phyloP scores from a whole-genome alignment of 345 rosid genomes.

The Psidium guajava region DNA sequence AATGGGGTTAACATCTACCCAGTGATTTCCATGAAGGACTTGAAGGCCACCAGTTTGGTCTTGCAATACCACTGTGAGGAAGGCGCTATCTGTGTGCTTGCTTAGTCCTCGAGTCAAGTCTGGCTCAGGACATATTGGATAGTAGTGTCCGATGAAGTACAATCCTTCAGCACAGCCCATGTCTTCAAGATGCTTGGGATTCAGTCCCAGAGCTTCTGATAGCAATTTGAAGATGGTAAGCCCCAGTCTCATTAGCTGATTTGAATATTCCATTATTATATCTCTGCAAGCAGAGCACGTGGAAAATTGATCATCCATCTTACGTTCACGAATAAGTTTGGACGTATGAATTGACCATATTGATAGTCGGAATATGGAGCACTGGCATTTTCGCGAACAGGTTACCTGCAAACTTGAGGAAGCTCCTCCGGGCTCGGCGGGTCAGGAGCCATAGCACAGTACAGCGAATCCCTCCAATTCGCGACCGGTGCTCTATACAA shows the following conservation, averaged over 20 bases:
- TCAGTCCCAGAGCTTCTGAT: constrained; percentile 15
- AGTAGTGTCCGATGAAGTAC: constrained; percentile 5
- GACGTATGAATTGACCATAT: not conserved
- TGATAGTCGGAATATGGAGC: not conserved
- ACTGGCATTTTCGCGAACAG: not conserved
- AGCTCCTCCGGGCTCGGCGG: constrained; percentile 29
- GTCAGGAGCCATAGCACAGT: constrained; percentile 22
- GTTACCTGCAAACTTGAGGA: constrained; percentile 37
- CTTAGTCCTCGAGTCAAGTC: constrained; percentile 10
- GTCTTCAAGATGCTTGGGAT: not conserved
- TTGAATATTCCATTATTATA: constrained; percentile 16
- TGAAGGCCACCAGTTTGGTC: constrained; percentile 17
- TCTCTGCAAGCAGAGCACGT: constrained; percentile 12
- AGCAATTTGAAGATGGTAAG: not conserved
- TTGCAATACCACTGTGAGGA: not conserved
- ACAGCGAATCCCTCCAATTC: constrained; percentile 39
- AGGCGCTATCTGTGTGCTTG: constrained; percentile 9
- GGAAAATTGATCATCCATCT: not conserved
- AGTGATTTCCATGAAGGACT: not conserved
- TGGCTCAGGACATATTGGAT: constrained; percentile 24
- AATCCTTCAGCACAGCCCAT: constrained; percentile 12
- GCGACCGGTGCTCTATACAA: constrained; percentile 12
- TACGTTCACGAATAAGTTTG: not conserved
- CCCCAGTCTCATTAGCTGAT: constrained; percentile 22
- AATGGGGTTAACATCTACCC: constrained; percentile 9